Conservation (phyloP, 2,329 filamentous ascomycete genomes). For the Trichoderma sp. region DNA sequence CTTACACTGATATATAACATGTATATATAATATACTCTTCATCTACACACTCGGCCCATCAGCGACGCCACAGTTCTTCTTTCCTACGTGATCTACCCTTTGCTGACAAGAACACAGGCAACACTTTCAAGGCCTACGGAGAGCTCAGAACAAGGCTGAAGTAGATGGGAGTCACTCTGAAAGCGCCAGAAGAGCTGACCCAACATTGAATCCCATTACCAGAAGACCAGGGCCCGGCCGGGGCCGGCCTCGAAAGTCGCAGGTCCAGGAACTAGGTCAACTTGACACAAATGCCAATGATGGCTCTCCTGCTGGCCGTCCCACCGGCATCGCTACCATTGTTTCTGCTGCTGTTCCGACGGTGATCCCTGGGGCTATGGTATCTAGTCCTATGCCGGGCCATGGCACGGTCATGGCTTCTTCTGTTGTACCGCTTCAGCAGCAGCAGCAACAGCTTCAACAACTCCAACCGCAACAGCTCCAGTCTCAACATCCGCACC, state of each 20-base stretch:
- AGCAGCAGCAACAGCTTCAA: not conserved
- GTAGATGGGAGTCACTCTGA: conserved; percentile 35
- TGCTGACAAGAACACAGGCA: conserved; percentile 41
- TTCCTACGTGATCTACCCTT: not conserved
- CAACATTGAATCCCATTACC: conserved; percentile 57
- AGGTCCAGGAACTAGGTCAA: conserved; percentile 16
- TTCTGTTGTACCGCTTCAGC: conserved; percentile 14
- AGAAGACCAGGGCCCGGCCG: conserved; percentile 57
- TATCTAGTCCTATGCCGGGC: not conserved
- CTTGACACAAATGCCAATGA: not conserved
- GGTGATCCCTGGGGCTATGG: not conserved
- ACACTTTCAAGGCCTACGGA: conserved; percentile 58
- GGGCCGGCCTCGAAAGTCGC: conserved; percentile 48
- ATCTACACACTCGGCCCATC: not conserved
- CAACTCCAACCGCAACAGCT: conserved; percentile 18
- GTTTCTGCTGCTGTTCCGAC: conserved; percentile 1
- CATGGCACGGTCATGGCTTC: conserved; percentile 1
- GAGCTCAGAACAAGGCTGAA: conserved; percentile 54
- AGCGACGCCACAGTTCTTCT: not conserved
- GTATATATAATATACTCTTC: not conserved
- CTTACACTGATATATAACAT: not conserved
- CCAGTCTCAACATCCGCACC: conserved; percentile 18
- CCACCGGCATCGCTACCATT: not conserved
- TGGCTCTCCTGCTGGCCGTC: not conserved
- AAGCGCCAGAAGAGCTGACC: conserved; percentile 43